phyloP scores from a whole-genome alignment of 78 protist species.

The Goniomonas avonlea region DNA sequence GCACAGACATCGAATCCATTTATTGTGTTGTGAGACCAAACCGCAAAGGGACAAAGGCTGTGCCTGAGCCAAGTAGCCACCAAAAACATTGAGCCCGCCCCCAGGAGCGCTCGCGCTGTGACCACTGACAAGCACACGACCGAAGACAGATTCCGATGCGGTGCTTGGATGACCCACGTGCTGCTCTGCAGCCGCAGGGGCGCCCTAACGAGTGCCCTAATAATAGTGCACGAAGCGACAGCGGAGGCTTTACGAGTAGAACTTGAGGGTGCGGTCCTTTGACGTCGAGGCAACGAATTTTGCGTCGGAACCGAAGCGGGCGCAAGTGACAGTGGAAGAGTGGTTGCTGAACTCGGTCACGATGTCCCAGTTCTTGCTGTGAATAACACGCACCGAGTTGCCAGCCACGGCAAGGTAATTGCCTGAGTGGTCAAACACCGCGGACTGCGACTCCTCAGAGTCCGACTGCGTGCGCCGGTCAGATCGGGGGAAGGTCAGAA shows the following conservation, averaged over 20 bases:
- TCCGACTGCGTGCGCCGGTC: background rate
- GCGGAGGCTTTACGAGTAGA: conserved; percentile 23
- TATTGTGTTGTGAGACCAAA: no score
- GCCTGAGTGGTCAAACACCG: conserved; percentile 59
- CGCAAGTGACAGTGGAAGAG: conserved; percentile 13
- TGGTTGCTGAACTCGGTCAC: background rate
- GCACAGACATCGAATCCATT: no score
- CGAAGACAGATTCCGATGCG: no score
- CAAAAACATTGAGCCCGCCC: no score
- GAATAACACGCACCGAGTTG: background rate
- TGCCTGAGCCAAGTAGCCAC: no score
- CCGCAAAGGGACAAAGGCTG: no score
- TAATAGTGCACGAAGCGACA: no score
- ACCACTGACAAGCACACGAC: no score
- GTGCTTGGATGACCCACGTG: no score
- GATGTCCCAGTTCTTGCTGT: conserved; percentile 22
- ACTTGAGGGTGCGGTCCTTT: conserved; percentile 25
- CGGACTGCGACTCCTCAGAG: background rate
- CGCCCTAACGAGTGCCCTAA: no score
- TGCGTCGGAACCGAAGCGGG: conserved; percentile 32
- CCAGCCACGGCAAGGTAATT: conserved; percentile 33
- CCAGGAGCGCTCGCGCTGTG: no score
- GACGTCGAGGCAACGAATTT: background rate
- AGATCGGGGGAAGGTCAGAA: background rate
- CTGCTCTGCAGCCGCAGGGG: no score